A percentile compares a stretch with the other conserved stretches of the same genome.
phyloP scores from a whole-genome alignment of 108 stramenopile species.

The Bacterosira constricta region DNA sequence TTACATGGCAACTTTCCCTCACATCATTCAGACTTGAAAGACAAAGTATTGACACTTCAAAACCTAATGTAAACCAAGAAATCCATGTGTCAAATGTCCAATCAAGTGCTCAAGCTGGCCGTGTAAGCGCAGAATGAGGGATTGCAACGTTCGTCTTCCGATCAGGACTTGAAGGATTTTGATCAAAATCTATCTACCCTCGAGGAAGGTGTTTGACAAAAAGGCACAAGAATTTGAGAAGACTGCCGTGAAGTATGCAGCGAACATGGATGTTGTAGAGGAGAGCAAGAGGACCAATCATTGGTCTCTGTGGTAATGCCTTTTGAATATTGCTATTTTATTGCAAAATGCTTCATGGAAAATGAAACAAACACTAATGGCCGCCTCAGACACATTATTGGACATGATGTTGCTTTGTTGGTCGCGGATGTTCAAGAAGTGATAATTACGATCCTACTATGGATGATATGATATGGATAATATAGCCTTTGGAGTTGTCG shows the following conservation, averaged over 20 bases:
- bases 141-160: background rate
- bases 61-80: slow-evolving; percentile 24
- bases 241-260: background rate
- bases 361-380: no score
- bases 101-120: slow-evolving; percentile 28
- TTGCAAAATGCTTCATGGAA: no score
- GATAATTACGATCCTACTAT: no score
- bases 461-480: no score
- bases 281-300: background rate
- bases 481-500: no score
- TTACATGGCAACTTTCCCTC: no score
- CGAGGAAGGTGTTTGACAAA: slow-evolving; percentile 32
- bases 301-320: no score
- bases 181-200: background rate
- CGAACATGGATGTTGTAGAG: no score
- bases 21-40: slow-evolving; percentile 11
- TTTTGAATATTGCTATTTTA: no score
- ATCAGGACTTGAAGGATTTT: background rate
- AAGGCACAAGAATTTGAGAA: slow-evolving; percentile 26
- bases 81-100: slow-evolving; percentile 38
- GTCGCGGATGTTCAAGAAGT: no score
- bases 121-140: slow-evolving; percentile 23
- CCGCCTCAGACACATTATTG: no score
- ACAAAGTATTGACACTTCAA: slow-evolving; percentile 17
- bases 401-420: no score